Base-by-base conservation (phyloP, 2,329 filamentous ascomycete genomes). In the Monosporascus sp. region DNA sequence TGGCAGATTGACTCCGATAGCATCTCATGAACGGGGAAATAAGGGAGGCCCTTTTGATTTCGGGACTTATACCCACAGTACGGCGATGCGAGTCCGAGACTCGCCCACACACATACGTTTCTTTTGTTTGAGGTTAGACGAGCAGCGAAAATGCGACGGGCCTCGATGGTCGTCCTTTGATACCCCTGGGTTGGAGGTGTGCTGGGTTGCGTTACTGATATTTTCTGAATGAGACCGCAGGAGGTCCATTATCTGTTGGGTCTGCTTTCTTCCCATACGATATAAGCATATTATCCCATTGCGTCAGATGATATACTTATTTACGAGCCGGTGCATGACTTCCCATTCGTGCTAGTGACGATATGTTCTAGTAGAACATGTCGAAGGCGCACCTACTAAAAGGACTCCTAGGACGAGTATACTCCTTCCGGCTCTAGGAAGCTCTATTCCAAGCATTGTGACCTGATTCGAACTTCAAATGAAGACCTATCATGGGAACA, bases 111-210 rank as follows among this genome's bases (percentile, higher is more conserved):
- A 9, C 4, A 20, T 20, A 20, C 40, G 6, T 40, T 40, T 20
- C 38, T 44, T 53, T 54, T 36, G 37, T 51, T 56, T 54, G 44
- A 44, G 48, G 48, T 55, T 50, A 41, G 51, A 41, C 26, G 26
- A 24, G 24, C 26, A 26, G n/a, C 16, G 5, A 48, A 46, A 40
- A 50, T 34, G 49, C 55, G 52, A 57, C 52, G 24, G 34, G 56
- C 57, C 57, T 62, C 59, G 60, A 61, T 51, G 59, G 57, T 52
- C 48, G 43, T 55, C 46, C 51, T 55, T 56, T 56, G 48, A 43
- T 43, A 43, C 40, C 40, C 40, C 40, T 43, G 40, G 40, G 40
- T 43, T 43, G 19, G 40, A 43, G 40, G 19, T 6, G 40, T 43
- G 40, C 20, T 20, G 40, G 40, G 22, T 43, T 43, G 14, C 9